Evolutionary conservation across 306 rosid genomes (phyloP), one percentile per base, ranked within the genome.

Genomic region (Aeschynomene evenia): DNA sequence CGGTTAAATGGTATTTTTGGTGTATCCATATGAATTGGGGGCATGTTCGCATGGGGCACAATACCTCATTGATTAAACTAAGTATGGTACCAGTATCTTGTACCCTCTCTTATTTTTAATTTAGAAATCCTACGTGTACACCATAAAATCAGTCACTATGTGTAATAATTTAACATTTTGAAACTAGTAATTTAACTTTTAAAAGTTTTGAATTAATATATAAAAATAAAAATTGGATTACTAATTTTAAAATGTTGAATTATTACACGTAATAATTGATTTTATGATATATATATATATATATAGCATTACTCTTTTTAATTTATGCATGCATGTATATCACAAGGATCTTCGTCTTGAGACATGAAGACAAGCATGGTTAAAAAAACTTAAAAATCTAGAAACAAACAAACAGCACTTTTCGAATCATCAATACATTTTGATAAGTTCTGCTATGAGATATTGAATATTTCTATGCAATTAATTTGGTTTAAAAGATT

Each of bases 291-390:
- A n/a, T n/a, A n/a, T n/a, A n/a, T n/a, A n/a, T n/a, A n/a, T n/a
- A n/a, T n/a, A n/a, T n/a, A n/a, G n/a, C n/a, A n/a, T n/a, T n/a
- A n/a, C n/a, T n/a, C n/a, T n/a, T n/a, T n/a, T 66, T 49, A 18
- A 0, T 39, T 70, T 53, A 64, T 62, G 58, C 74, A 65, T 72
- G 85, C 15, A 81, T 77, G 52, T 2, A 76, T 68, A 62, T 51
- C 31, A 8, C 31, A 8, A 19, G 29, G 53, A 23, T 37, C 34
- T 75, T 51, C 63, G 42, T 63, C 20, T 63, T 63, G 46, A 55
- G 62, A 71, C 81, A 77, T 46, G 28, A 71, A 22, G 61, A 50
- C 20, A 2, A 70, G 4, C 23, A 63, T 7, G 15, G 12, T 20
- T 7, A 9, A 0, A 34, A 7, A 40, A 66, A 34, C n/a, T n/a